A percentile compares a stretch with the other conserved stretches of the same genome.
phyloP scores from a whole-genome alignment of 495 filamentous ascomycete species.

The Chaetomium cochliodes region DNA sequence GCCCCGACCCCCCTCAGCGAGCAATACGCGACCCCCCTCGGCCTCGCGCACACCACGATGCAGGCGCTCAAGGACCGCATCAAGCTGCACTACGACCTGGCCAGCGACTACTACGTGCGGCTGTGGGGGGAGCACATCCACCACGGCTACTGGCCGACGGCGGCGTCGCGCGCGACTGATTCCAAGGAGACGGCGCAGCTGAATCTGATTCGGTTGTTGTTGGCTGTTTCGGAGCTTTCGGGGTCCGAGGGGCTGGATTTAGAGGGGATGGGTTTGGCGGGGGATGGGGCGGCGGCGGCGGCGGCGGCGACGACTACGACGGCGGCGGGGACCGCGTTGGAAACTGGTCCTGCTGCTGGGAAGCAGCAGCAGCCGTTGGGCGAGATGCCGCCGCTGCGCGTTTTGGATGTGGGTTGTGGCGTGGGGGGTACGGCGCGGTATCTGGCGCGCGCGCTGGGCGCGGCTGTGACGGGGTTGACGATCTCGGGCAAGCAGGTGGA shows the following conservation, averaged over 20 bases:
- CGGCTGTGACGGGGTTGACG: slow-evolving; percentile 55
- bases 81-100: slow-evolving; percentile 57
- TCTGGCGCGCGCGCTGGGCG: slow-evolving; percentile 47
- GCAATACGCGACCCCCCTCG: slow-evolving; percentile 50
- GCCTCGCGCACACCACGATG: slow-evolving; percentile 52
- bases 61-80: slow-evolving; percentile 58
- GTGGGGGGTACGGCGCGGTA: slow-evolving; percentile 56
- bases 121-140: slow-evolving; percentile 62
- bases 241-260: too few species aligned
- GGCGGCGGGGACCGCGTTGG: neutral
- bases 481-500: slow-evolving; percentile 57
- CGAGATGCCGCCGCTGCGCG: slow-evolving; percentile 20
- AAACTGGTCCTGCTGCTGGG: neutral
- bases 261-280: too few species aligned
- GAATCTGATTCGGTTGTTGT: slow-evolving; percentile 51
- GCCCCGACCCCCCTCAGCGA: slow-evolving; percentile 33
- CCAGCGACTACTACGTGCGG: slow-evolving; percentile 55
- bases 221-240: slow-evolving; percentile 40
- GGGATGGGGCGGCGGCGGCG: neutral
- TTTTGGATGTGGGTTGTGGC: slow-evolving; percentile 59
- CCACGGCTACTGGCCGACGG: slow-evolving; percentile 54
- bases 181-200: slow-evolving; percentile 54
- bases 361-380: neutral
- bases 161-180: slow-evolving; percentile 38
- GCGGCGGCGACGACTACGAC: neutral